A percentile compares a stretch with the other conserved stretches of the same genome.
These are phyloP conservation scores for Pseudozyma hubeiensis DNA, from an alignment of 1,284 basidiomycete species.

Conservation along the genomic window DNA sequence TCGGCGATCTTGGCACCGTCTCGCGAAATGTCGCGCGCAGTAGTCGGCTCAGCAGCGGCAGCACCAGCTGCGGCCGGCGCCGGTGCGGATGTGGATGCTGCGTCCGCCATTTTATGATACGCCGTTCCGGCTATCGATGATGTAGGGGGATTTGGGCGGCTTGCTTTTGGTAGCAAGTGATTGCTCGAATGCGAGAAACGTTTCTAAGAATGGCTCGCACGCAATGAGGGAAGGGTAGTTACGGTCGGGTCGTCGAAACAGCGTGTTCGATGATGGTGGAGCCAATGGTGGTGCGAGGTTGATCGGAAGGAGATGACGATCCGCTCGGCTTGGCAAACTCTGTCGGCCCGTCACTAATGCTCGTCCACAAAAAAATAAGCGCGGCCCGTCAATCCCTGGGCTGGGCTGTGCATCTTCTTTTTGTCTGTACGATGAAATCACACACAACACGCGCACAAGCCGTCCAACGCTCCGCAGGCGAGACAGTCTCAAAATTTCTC, in stretches of 20 bases:
- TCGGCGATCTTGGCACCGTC: slow-evolving; percentile 66
- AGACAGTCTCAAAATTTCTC: background rate
- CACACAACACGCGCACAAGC: background rate
- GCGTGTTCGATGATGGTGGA: too few species aligned
- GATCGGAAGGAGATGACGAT: too few species aligned
- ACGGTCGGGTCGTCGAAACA: too few species aligned
- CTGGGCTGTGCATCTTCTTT: slow-evolving; percentile 1
- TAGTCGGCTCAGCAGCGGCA: slow-evolving; percentile 27
- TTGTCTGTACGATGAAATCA: slow-evolving; percentile 40
- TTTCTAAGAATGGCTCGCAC: too few species aligned
- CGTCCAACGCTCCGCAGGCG: too few species aligned
- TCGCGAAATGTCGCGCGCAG: slow-evolving; percentile 59
- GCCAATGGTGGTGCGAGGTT: too few species aligned
- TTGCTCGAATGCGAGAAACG: too few species aligned
- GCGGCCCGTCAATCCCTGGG: background rate
- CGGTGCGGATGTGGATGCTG: slow-evolving; percentile 28
- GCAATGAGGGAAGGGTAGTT: too few species aligned
- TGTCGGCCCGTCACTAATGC: background rate
- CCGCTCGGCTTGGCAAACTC: slow-evolving; percentile 12
- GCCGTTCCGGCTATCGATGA: too few species aligned
- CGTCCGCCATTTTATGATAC: slow-evolving; percentile 33
- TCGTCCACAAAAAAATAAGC: background rate
- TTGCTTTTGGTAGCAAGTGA: too few species aligned
- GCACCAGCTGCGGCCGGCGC: slow-evolving; percentile 10
- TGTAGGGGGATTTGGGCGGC: too few species aligned